Percentiles rank a stretch among this genome's conserved stretches.
These are phyloP conservation scores for Pholiota microspora DNA, from an alignment of 768 basidiomycete species.

Conservation along the genomic window DNA sequence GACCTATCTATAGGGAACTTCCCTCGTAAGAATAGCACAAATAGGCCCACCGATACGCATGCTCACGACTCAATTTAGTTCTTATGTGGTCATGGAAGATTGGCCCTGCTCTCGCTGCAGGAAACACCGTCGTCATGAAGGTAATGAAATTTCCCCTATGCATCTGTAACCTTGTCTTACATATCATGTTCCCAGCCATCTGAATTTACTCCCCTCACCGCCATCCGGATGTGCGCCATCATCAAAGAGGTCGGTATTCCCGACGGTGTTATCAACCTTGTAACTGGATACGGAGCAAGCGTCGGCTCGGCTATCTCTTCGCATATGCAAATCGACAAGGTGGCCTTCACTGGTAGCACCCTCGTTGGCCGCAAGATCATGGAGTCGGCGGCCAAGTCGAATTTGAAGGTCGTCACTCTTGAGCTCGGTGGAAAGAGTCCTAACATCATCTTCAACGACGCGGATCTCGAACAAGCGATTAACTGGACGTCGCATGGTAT, in stretches of 20 bases:
- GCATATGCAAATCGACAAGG: conserved; percentile 65
- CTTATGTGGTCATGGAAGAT: conserved; percentile 67
- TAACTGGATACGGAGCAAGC: conserved; percentile 58
- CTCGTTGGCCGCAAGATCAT: conserved; percentile 68
- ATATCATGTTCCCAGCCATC: conserved; percentile 41
- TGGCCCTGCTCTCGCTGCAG: conserved; percentile 74
- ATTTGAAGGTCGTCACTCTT: conserved; percentile 73
- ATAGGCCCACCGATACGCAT: neutral
- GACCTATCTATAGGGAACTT: conserved; percentile 1
- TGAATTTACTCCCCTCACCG: conserved; percentile 70
- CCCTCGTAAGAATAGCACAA: neutral
- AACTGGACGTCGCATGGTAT: conserved; percentile 66
- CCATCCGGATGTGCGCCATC: conserved; percentile 48
- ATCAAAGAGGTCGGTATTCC: conserved; percentile 73
- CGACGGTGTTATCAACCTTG: conserved; percentile 69
- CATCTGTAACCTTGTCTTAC: neutral
- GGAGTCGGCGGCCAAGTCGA: conserved; percentile 68
- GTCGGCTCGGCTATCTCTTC: conserved; percentile 67
- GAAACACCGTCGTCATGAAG: conserved; percentile 73
- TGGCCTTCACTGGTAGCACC: conserved; percentile 80
- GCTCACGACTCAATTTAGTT: conserved; percentile 7
- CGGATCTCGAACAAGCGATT: conserved; percentile 60
- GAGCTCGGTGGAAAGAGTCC: conserved; percentile 73
- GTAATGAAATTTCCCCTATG: conserved; percentile 3
- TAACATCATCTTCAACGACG: conserved; percentile 63